Evolutionary conservation across 2,329 filamentous ascomycete genomes (phyloP), one percentile per base, ranked within the genome.

Genomic region (Thielaviopsis ethacetica): DNA sequence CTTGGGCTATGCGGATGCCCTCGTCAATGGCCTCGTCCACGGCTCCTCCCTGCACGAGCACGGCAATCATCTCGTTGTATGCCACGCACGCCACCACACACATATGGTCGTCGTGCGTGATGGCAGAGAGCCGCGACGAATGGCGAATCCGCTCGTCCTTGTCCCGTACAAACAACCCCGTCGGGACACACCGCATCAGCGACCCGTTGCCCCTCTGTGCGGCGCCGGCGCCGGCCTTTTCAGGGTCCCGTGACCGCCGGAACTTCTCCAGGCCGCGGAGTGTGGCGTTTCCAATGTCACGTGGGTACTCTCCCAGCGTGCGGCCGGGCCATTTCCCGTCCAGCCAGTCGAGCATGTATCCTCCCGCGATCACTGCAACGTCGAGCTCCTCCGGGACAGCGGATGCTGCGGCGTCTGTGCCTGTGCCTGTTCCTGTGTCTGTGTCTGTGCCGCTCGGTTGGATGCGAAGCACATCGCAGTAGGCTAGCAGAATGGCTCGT

Each of bases 111-210:
- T 72, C 63, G 59, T 74, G 72, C 0, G 72, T 74, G 34, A 75
- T 65, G 17, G 65, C 67, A 54, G 71, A 73, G 58, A 75, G 70
- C 4, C 66, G 66, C 7, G 68, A 57, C 52, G 69, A 70, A 54
- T 74, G 70, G 1, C 53, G 50, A 3, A 71, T 54, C 5, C 70
- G 21, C 26, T 60, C 65, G 1, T 66, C 63, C 1, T 54, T 56
- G 12, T 70, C 66, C 0, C 15, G 21, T 30, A 68, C 67, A 56
- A 76, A 75, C 15, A 76, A 63, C 0, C 66, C 74, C 0, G 73
- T 76, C 0, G 75, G 70, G 1, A 76, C 66, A 61, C 75, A 76
- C 3, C 75, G 68, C 75, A 76, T 76, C 61, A 77, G 63, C 41
- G 70, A 73, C 4, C 75, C 74, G 57, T 77, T 76, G 15, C 75